Base-by-base conservation (phyloP, 2,329 filamentous ascomycete genomes). In the Parascedosporium putredinis region DNA sequence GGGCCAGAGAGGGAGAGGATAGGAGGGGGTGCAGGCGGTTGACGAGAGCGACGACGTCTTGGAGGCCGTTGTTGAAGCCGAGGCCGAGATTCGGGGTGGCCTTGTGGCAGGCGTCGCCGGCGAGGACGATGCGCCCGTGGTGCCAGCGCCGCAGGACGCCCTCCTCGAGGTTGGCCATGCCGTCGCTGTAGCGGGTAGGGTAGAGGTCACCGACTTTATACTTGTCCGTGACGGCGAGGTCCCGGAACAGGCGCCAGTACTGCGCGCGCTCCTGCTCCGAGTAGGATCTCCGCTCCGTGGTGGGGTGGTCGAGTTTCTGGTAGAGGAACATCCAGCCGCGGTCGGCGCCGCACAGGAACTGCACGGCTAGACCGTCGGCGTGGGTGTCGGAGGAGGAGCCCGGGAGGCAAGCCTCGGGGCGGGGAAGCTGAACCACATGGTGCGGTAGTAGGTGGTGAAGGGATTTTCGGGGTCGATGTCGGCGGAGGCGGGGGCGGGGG, bases 31-130 rank as follows among this genome's bases (percentile, higher is more conserved):
- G 45, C 22, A 51, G 34, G n/a, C 25, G 14, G 50, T 61, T 61
- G 27, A 51, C 45, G 14, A 62, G 54, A 10, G 50, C 53, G 2
- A 52, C 54, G 7, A 56, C 48, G 16, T 59, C 56, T 38, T 61
- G 56, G n/a, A 66, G 60, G 1, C 60, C 64, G 5, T 60, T 61
- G 48, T 66, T 67, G 24, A 60, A 57, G 0, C 64, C 64, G 16
- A 9, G n/a, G 18, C n/a, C 7, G 38, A 23, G 38, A 20, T 16
- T 20, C n/a, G 38, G 5, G 16, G 3, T 20, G 20, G 23, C 18
- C 20, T 6, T 23, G 47, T 66, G 62, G 18, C 54, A 58, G 1
- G 64, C 53, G 44, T 67, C 64, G 1, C 64, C 64, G 0, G 55
- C 56, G 1, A 67, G 57, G 2, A 64, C 61, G 12, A 66, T 55